Evolutionary conservation across 73 alveolate genomes (phyloP).

Genomic region (Paraurostyla sp.): DNA sequence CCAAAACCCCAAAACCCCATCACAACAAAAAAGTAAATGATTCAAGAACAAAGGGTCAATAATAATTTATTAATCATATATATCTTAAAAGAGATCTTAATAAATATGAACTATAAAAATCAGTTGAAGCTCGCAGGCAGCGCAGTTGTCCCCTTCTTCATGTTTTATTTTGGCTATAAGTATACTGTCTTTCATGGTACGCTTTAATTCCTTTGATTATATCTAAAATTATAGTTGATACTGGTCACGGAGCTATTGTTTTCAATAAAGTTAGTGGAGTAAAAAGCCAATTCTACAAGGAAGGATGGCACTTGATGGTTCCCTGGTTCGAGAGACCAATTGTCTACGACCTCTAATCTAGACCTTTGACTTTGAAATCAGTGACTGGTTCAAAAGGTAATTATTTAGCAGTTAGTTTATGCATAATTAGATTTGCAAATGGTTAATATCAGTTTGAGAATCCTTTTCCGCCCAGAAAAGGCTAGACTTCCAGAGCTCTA

Average conservation of each 20-base stretch:
- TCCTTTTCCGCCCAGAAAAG: slow-evolving; percentile 93
- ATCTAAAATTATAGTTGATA: slow-evolving; percentile 57
- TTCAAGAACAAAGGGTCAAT: neutral
- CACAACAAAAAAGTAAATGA: neutral
- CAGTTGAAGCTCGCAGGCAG: slow-evolving; percentile 55
- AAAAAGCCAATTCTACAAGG: slow-evolving; percentile 69
- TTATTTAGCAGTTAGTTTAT: neutral
- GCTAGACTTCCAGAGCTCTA: slow-evolving; percentile 87
- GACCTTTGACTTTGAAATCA: slow-evolving; percentile 84
- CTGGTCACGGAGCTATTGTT: slow-evolving; percentile 79
- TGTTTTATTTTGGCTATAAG: slow-evolving; percentile 68
- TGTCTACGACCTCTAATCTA: slow-evolving; percentile 92
- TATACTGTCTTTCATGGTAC: slow-evolving; percentile 68
- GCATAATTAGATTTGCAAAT: slow-evolving; percentile 86
- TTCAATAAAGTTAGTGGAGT: slow-evolving; percentile 80
- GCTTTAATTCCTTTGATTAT: neutral
- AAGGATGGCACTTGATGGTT: slow-evolving; percentile 95
- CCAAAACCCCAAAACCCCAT: slow-evolving; percentile 74
- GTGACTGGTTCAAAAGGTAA: slow-evolving; percentile 91
- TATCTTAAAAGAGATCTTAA: neutral
- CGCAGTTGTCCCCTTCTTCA: slow-evolving; percentile 44
- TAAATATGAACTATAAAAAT: slow-evolving; percentile 51
- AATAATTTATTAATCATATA: slow-evolving; percentile 41
- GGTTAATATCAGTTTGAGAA: slow-evolving; percentile 93
- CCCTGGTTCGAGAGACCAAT: slow-evolving; percentile 98